Percentiles rank a stretch among this genome's conserved stretches.
phyloP scores from a whole-genome alignment of 495 filamentous ascomycete species.

The Aspergillus panamensis region DNA sequence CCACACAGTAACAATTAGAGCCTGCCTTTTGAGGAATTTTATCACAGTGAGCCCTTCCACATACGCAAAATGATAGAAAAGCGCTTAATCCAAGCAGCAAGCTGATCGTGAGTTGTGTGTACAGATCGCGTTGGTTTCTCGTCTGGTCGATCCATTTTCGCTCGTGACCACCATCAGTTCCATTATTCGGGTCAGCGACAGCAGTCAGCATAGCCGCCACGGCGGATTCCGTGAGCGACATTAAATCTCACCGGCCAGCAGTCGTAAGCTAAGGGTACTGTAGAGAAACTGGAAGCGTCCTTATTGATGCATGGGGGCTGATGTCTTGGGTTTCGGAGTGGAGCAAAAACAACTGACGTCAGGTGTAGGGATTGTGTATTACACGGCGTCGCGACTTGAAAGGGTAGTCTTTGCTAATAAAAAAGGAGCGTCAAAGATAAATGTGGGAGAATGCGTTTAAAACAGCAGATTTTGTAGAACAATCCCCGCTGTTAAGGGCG shows the following conservation, averaged over 20 bases:
- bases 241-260: constrained; percentile 13
- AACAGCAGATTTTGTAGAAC: neutral
- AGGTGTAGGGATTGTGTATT: constrained; percentile 17
- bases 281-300: constrained; percentile 11
- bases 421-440: neutral
- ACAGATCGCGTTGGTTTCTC: constrained; percentile 48
- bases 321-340: constrained; percentile 14
- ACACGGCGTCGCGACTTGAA: constrained; percentile 12
- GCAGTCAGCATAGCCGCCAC: constrained; percentile 27
- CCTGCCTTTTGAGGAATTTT: neutral
- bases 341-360: constrained; percentile 33
- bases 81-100: constrained; percentile 53
- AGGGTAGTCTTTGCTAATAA: neutral
- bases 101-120: constrained; percentile 58
- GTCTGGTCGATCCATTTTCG: constrained; percentile 35
- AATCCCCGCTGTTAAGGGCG: neutral
- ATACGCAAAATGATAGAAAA: constrained; percentile 63
- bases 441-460: neutral
- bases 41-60: constrained; percentile 13
- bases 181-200: constrained; percentile 17
- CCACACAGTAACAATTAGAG: neutral
- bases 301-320: constrained; percentile 23
- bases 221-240: constrained; percentile 37
- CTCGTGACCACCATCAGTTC: constrained; percentile 21
- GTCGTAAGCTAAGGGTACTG: neutral